A percentile compares a stretch with the other conserved stretches of the same genome.
Evolutionary conservation across 1,139 yeast genomes (phyloP).

Genomic region (Suhomyces anneliseae): DNA sequence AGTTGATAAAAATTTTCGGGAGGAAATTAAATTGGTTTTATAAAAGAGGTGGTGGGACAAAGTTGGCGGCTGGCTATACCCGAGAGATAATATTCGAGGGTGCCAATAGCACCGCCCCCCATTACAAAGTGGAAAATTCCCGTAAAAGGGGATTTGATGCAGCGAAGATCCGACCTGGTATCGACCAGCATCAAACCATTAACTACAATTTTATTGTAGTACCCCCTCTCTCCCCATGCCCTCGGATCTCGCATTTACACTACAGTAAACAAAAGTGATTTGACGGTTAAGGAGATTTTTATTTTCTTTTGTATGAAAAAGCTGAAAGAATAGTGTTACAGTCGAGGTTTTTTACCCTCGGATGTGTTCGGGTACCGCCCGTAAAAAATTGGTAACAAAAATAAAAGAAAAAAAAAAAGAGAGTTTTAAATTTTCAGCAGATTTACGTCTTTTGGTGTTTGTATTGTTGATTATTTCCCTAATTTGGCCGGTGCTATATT

Average conservation of each 20-base stretch:
- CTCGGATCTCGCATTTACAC: not conserved
- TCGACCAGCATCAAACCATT: not conserved
- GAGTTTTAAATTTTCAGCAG: not conserved
- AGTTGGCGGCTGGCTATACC: slow-evolving; percentile 1
- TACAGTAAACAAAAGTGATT: no score
- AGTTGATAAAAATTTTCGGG: slow-evolving; percentile 4
- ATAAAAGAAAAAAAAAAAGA: no score
- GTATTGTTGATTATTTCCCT: slow-evolving; percentile 4
- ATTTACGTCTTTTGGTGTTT: slow-evolving; percentile 3
- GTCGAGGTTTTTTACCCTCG: no score
- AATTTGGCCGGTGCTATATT: not conserved
- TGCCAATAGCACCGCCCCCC: slow-evolving; percentile 4
- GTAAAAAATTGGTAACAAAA: no score
- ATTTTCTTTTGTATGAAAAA: no score
- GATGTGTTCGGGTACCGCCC: not conserved
- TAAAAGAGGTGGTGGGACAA: slow-evolving; percentile 6
- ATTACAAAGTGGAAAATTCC: slow-evolving; percentile 1
- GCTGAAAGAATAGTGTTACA: no score
- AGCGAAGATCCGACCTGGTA: no score
- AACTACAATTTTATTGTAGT: not conserved
- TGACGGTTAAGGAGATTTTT: no score
- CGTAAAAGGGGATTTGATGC: not conserved
- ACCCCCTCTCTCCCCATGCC: not conserved
- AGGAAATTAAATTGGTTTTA: slow-evolving; percentile 8
- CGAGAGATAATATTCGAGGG: slow-evolving; percentile 4